phyloP scores from a whole-genome alignment of 768 basidiomycete species.

The Phanerodontia chrysosporium region DNA sequence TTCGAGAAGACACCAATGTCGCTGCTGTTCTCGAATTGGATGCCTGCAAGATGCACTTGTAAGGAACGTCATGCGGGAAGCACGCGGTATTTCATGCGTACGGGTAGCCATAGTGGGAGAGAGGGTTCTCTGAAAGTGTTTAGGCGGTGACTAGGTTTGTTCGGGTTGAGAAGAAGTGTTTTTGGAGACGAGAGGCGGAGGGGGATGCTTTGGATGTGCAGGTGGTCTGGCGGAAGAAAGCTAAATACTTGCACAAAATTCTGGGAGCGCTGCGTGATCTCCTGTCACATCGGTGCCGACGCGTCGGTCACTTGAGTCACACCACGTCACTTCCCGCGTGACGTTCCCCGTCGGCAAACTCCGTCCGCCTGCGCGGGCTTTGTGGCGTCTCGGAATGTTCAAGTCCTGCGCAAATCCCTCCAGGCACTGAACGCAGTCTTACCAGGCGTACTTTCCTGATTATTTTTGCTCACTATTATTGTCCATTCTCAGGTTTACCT shows the following conservation, averaged over 20 bases:
- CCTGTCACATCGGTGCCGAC: conserved; percentile 2
- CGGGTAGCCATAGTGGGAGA: conserved; percentile 57
- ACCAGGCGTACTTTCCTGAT: no score
- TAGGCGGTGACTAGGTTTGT: neutral
- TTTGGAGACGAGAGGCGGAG: neutral
- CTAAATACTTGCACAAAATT: neutral
- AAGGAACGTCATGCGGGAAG: neutral
- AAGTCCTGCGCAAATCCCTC: neutral
- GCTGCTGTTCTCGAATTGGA: conserved; percentile 91
- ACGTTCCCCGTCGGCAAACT: neutral
- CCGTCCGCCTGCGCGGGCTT: neutral
- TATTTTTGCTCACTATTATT: neutral
- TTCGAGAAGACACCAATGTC: conserved; percentile 97
- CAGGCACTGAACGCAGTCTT: no score
- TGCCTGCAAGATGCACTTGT: conserved; percentile 42
- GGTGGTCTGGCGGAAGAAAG: neutral
- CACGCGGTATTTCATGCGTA: conserved; percentile 30
- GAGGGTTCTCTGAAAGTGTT: conserved; percentile 1
- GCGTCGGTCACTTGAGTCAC: neutral
- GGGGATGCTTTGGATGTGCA: neutral
- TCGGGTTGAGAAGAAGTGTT: neutral
- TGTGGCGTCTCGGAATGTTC: neutral
- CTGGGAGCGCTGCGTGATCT: neutral
- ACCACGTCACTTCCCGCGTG: neutral
- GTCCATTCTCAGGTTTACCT: neutral